Percentiles rank a stretch among this genome's conserved stretches.
phyloP scores from a whole-genome alignment of 441 rosid genomes.

The Syzygium malaccense region DNA sequence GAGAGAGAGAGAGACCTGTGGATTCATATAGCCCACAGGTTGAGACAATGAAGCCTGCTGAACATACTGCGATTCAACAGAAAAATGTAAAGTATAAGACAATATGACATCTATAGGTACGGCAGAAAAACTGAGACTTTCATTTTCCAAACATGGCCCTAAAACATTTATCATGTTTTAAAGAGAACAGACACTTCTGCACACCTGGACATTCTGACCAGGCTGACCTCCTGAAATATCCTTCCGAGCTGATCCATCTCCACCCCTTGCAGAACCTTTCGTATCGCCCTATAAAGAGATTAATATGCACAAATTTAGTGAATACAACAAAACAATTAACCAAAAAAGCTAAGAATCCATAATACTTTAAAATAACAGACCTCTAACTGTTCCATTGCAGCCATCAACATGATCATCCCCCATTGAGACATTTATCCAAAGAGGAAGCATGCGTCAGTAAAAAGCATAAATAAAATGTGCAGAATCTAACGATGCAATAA shows the following conservation, averaged over 20 bases:
- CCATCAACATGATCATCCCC: background rate
- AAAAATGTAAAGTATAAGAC: background rate
- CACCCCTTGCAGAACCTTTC: constrained; percentile 69
- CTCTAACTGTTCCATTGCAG: background rate
- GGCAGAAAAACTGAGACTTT: background rate
- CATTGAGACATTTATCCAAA: background rate
- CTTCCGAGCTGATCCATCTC: constrained; percentile 51
- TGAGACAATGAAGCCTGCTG: constrained; percentile 26
- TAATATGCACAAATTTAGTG: background rate
- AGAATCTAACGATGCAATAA: background rate
- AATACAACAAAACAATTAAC: background rate
- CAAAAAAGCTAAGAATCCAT: background rate
- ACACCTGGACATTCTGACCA: constrained; percentile 57
- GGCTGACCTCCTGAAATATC: constrained; percentile 45
- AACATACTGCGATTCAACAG: constrained; percentile 25
- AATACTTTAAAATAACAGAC: background rate
- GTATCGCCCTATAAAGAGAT: constrained; percentile 55
- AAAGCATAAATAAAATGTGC: background rate
- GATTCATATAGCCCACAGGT: background rate
- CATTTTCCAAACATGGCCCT: background rate
- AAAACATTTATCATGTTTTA: background rate
- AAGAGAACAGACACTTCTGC: background rate
- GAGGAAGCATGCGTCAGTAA: background rate
- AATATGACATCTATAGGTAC: background rate
- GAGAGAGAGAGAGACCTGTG: background rate